Percentiles rank a stretch among this genome's conserved stretches.
Conservation (phyloP, 2,329 filamentous ascomycete genomes). For the Claviceps monticola region DNA sequence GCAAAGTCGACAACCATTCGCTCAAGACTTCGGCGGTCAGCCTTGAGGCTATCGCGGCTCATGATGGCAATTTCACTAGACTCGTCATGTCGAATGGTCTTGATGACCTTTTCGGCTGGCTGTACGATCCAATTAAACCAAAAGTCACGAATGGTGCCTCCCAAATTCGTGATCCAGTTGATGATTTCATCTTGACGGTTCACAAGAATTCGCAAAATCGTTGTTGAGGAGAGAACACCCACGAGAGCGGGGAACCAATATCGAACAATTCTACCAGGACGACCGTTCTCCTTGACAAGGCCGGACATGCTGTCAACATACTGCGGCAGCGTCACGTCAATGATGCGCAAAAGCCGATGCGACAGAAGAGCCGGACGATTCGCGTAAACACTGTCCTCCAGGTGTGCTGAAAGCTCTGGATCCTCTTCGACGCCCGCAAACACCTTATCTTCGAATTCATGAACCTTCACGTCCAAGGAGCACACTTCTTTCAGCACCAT, state of each 20-base stretch:
- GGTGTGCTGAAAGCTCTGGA: conserved; percentile 39
- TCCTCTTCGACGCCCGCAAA: conserved; percentile 50
- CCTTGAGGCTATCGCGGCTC: conserved; percentile 81
- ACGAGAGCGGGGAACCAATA: conserved; percentile 75
- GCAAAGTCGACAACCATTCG: conserved; percentile 98
- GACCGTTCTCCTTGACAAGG: conserved; percentile 52
- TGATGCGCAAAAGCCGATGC: conserved; percentile 52
- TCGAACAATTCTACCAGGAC: conserved; percentile 59
- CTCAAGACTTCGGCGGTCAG: conserved; percentile 82
- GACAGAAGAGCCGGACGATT: conserved; percentile 48
- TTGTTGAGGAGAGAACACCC: conserved; percentile 70
- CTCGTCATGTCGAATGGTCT: conserved; percentile 85
- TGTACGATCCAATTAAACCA: conserved; percentile 95
- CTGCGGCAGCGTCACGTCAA: conserved; percentile 52
- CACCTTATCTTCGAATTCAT: conserved; percentile 52
- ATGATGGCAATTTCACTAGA: conserved; percentile 92
- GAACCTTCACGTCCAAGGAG: conserved; percentile 45
- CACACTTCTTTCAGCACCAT: conserved; percentile 64
- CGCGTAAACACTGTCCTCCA: conserved; percentile 29
- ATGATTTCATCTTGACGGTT: conserved; percentile 64
- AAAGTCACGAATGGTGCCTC: conserved; percentile 70
- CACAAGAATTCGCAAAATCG: conserved; percentile 64
- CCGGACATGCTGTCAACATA: conserved; percentile 45
- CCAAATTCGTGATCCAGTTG: conserved; percentile 67
- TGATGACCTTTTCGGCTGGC: conserved; percentile 67